These are phyloP conservation scores for Boletus coccyginus DNA, from an alignment of 768 basidiomycete species.

Conservation along the genomic window DNA sequence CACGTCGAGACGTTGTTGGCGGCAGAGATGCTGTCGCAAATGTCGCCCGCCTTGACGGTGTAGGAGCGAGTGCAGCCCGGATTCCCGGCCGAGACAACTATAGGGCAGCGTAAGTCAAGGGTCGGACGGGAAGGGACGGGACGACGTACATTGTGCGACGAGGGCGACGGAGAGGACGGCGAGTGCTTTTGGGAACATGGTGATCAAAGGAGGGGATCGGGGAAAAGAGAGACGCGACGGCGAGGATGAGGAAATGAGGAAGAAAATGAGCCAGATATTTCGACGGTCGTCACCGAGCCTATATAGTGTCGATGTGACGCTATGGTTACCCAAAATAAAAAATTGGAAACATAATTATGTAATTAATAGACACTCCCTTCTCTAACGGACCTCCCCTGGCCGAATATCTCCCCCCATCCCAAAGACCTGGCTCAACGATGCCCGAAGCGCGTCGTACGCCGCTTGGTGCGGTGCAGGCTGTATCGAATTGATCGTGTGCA, in stretches of 20 bases:
- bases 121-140: neutral
- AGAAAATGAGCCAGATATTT: neutral
- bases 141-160: conserved; percentile 41
- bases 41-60: conserved; percentile 58
- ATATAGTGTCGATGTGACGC: neutral
- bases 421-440: conserved; percentile 27
- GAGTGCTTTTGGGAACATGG: conserved; percentile 39
- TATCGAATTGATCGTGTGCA: conserved; percentile 72
- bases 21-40: conserved; percentile 72
- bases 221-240: conserved; percentile 19
- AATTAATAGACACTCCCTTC: conserved; percentile 12
- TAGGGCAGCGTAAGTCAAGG: conserved; percentile 3
- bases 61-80: conserved; percentile 55
- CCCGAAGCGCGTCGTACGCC: conserved; percentile 60
- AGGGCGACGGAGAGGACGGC: conserved; percentile 46
- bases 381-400: conserved; percentile 9
- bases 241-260: neutral
- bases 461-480: conserved; percentile 72
- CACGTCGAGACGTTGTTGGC: conserved; percentile 62
- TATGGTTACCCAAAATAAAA: conserved; percentile 2
- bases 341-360: conserved; percentile 4
- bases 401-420: conserved; percentile 19
- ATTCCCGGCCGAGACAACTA: conserved; percentile 25
- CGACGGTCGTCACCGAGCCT: neutral
- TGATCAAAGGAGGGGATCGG: conserved; percentile 10